phyloP scores from a whole-genome alignment of 176 grass and related monocot genomes.

The Raddia distichophylla region DNA sequence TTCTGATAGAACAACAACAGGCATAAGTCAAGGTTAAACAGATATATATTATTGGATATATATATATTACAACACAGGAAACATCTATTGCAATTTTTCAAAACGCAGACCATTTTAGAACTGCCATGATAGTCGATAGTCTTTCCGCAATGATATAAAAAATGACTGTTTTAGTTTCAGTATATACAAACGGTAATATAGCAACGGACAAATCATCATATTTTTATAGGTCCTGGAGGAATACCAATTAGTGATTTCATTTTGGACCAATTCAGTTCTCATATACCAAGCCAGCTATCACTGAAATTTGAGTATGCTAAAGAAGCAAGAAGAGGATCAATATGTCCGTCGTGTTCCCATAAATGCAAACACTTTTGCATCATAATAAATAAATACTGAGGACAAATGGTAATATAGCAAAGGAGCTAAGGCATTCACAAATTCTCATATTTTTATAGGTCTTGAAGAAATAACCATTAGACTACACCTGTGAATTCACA shows the following conservation, averaged over 20 bases:
- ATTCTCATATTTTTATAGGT: no score
- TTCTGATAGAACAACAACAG: conserved; percentile 60
- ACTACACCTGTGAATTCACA: neutral
- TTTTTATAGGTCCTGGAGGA: neutral
- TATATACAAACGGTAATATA: conserved; percentile 15
- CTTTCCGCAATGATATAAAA: neutral
- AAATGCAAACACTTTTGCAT: neutral
- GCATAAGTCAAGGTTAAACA: conserved; percentile 20
- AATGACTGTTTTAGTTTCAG: conserved; percentile 4
- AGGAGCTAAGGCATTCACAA: no score
- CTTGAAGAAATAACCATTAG: no score
- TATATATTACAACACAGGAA: conserved; percentile 5
- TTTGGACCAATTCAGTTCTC: neutral
- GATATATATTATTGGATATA: neutral
- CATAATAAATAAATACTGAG: neutral
- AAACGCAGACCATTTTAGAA: neutral
- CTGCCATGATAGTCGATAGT: neutral
- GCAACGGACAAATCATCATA: conserved; percentile 11
- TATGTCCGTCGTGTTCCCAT: neutral
- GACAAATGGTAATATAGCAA: neutral
- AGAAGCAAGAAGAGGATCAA: neutral
- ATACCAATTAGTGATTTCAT: neutral
- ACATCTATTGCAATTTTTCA: neutral
- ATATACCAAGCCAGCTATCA: neutral
- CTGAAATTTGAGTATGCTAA: neutral